Percentiles rank a stretch among this genome's conserved stretches.
Conservation (phyloP, 257 asterid species). For the Rubia yunnanensis region DNA sequence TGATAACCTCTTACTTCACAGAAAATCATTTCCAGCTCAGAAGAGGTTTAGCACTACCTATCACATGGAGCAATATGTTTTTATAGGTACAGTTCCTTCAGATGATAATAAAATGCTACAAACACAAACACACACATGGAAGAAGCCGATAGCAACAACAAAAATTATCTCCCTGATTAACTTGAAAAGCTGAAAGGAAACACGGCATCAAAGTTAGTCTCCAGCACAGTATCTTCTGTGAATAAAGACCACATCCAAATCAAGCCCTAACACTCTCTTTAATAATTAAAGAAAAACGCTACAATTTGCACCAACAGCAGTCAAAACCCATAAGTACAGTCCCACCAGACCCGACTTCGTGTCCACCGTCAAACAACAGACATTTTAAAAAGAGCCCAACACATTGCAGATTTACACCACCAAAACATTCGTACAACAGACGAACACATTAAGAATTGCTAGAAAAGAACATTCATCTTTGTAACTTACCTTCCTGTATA, state of each 20-base stretch:
- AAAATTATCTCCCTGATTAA: neutral
- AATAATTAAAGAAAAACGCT: neutral
- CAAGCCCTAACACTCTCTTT: neutral
- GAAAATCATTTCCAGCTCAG: neutral
- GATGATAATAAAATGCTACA: too few relatives aligned
- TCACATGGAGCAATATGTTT: neutral
- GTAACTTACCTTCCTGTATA: slow-evolving; percentile 69
- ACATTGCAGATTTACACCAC: neutral
- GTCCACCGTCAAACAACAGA: neutral
- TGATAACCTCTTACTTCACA: too few relatives aligned
- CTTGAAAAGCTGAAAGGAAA: neutral
- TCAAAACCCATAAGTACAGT: neutral
- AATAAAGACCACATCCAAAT: neutral
- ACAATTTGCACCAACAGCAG: neutral
- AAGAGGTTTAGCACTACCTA: neutral
- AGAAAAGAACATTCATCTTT: neutral
- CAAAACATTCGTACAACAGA: neutral
- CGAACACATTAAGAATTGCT: neutral
- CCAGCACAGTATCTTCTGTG: neutral
- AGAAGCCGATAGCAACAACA: neutral
- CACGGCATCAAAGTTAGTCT: neutral
- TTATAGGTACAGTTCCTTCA: neutral
- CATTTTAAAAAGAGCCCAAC: neutral
- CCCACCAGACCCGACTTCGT: neutral
- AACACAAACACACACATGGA: neutral